phyloP scores from a whole-genome alignment of 2,329 filamentous ascomycete species.

The Dothistroma septosporum region DNA sequence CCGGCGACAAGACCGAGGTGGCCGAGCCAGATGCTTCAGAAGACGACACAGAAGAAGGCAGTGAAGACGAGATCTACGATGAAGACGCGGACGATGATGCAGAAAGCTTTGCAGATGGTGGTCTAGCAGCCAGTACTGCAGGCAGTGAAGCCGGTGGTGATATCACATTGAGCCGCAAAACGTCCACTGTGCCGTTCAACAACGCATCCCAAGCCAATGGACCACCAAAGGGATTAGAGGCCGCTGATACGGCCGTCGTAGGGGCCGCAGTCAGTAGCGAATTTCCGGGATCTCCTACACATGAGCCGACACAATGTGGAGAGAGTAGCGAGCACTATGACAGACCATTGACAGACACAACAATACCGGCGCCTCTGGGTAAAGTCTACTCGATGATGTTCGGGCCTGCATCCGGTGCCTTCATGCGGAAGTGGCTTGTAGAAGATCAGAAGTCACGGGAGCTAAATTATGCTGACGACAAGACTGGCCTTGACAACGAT shows the following conservation, averaged over 20 bases:
- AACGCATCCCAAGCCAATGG: slow-evolving; percentile 38
- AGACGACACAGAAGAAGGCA: slow-evolving; percentile 55
- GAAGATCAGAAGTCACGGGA: slow-evolving; percentile 86
- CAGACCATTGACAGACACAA: slow-evolving; percentile 77
- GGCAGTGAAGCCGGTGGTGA: slow-evolving; percentile 50
- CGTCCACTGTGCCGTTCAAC: slow-evolving; percentile 53
- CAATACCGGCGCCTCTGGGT: slow-evolving; percentile 80
- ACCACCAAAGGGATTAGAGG: slow-evolving; percentile 31
- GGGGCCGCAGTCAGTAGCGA: slow-evolving; percentile 51
- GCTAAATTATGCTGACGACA: slow-evolving; percentile 77
- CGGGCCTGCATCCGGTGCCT: slow-evolving; percentile 70
- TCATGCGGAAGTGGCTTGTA: slow-evolving; percentile 81
- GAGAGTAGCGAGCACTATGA: slow-evolving; percentile 79
- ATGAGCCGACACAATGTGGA: slow-evolving; percentile 79
- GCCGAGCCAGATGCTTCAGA: slow-evolving; percentile 56
- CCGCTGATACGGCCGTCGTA: slow-evolving; percentile 38
- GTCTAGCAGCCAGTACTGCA: slow-evolving; percentile 46
- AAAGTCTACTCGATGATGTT: slow-evolving; percentile 89
- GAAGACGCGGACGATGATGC: slow-evolving; percentile 67
- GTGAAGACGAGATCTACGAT: slow-evolving; percentile 73
- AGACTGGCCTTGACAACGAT: slow-evolving; percentile 66
- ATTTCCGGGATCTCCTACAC: slow-evolving; percentile 78
- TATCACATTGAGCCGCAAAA: slow-evolving; percentile 60
- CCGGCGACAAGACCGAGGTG: slow-evolving; percentile 88
- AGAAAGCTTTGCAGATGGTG: slow-evolving; percentile 59